These are phyloP conservation scores for Saturnispora galanensis DNA, from an alignment of 805 yeast genomes.

Conservation along the genomic window DNA sequence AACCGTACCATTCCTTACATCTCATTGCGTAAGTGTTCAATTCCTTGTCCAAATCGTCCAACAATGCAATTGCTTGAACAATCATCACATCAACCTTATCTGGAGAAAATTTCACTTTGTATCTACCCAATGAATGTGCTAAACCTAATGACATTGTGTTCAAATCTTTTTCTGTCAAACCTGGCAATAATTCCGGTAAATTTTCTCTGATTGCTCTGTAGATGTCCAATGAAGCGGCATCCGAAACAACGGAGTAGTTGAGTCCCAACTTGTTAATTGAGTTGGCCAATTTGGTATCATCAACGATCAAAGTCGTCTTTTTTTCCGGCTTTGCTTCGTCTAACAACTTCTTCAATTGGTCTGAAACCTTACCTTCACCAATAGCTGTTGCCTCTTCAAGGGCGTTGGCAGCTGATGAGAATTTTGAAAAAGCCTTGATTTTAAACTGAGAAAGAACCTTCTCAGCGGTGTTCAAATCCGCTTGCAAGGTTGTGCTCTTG, in stretches of 20 bases:
- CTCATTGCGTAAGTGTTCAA: conserved; percentile 96
- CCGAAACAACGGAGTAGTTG: conserved; percentile 81
- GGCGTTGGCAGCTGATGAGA: conserved; percentile 89
- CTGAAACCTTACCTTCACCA: conserved; percentile 88
- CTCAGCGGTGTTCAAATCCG: conserved; percentile 73
- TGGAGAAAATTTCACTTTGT: conserved; percentile 92
- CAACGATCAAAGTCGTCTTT: conserved; percentile 79
- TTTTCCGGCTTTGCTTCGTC: conserved; percentile 71
- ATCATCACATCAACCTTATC: conserved; percentile 99
- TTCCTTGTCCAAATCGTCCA: conserved; percentile 97
- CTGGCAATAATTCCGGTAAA: conserved; percentile 89
- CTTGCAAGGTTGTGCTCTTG: conserved; percentile 64
- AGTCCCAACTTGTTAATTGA: conserved; percentile 91
- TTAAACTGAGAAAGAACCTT: conserved; percentile 86
- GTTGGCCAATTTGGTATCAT: conserved; percentile 93
- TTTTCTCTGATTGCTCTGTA: conserved; percentile 93
- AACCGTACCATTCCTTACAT: conserved; percentile 96
- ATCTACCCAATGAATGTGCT: conserved; percentile 98
- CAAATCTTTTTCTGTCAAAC: conserved; percentile 73
- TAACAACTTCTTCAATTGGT: conserved; percentile 66
- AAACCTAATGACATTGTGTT: conserved; percentile 96
- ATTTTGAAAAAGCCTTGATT: conserved; percentile 91
- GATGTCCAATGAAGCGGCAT: conserved; percentile 88
- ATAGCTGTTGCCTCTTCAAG: conserved; percentile 89
- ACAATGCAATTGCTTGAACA: conserved; percentile 94